Base-by-base conservation (phyloP, 2,329 filamentous ascomycete genomes). In the Fusarium sp. region DNA sequence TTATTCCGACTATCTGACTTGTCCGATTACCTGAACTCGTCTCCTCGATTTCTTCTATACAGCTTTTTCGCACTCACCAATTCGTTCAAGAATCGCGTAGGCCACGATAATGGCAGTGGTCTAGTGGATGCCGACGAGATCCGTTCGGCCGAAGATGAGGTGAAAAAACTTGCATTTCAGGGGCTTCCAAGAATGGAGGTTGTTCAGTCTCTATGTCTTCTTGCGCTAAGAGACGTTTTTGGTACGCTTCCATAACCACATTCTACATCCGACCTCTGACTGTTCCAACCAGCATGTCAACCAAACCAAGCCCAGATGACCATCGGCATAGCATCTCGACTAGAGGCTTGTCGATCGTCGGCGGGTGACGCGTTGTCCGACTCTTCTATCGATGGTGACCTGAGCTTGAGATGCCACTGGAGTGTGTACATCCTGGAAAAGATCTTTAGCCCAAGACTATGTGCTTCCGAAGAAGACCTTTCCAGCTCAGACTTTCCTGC, bases 391-490 rank as follows among this genome's bases (percentile, higher is more conserved):
- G 46, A 50, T 6, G 15, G 11, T 6, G 46, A 50, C 10, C n/a
- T 36, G 28, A 36, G 27, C n/a, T 12, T 36, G 11, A 31, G 46
- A 50, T 50, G 46, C 46, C 18, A 50, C 46, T 50, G 46, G 46
- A 50, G 46, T 28, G 46, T 50, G 2, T 50, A 50, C 28, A 36
- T 50, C 15, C n/a, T 50, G 46, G 46, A 34, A 30, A 50, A 34
- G 27, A 34, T 34, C 10, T 50, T 50, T n/a, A 50, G 27, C 12
- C 46, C 46, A 7, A 16, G 27, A 11, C 30, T 50, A 13, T 16
- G 31, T 9, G 6, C 31, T 9, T 30, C 11, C 15, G 46, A 31
- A 30, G 46, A 50, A n/a, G 46, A 50, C 3, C 7, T 36, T 34
- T 6, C 13, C 6, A n/a, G 27, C 27, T 10, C 46, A 31, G 27